Conservation (phyloP, 768 basidiomycete species). For the Termitomyces sp. region DNA sequence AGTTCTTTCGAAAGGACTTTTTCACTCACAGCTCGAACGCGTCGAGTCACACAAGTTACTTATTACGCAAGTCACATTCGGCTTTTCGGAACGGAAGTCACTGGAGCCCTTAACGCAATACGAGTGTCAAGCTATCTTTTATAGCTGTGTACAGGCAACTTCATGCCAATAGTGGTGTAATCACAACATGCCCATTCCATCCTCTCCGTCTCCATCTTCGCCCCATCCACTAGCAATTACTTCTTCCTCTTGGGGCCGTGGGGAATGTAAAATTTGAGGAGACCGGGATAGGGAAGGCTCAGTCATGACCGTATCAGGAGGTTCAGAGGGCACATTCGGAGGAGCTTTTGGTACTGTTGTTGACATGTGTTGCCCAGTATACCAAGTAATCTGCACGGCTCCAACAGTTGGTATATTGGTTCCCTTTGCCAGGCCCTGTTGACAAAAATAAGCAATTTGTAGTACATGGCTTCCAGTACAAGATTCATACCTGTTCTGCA, state of each 20-base stretch:
- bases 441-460: conserved; percentile 9
- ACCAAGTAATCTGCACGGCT: conserved; percentile 66
- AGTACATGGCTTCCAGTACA: not conserved
- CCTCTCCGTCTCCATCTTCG: conserved; percentile 62
- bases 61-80: not conserved
- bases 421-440: conserved; percentile 72
- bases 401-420: conserved; percentile 63
- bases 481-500: conserved; percentile 65
- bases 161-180: not conserved
- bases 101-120: too few relatives aligned
- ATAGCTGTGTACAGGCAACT: not conserved
- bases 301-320: conserved; percentile 13
- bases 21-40: not conserved
- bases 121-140: not conserved
- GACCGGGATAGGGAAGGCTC: conserved; percentile 14
- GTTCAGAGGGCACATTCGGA: conserved; percentile 11
- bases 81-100: too few relatives aligned
- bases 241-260: conserved; percentile 53
- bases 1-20: not conserved
- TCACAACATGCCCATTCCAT: conserved; percentile 71
- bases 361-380: conserved; percentile 31
- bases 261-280: conserved; percentile 26
- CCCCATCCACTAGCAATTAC: conserved; percentile 70
- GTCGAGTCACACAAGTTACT: not conserved
- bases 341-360: conserved; percentile 17